Percentiles rank a stretch among this genome's conserved stretches.
phyloP scores from a whole-genome alignment of 2,329 filamentous ascomycete species.

The Diplodia mutila region DNA sequence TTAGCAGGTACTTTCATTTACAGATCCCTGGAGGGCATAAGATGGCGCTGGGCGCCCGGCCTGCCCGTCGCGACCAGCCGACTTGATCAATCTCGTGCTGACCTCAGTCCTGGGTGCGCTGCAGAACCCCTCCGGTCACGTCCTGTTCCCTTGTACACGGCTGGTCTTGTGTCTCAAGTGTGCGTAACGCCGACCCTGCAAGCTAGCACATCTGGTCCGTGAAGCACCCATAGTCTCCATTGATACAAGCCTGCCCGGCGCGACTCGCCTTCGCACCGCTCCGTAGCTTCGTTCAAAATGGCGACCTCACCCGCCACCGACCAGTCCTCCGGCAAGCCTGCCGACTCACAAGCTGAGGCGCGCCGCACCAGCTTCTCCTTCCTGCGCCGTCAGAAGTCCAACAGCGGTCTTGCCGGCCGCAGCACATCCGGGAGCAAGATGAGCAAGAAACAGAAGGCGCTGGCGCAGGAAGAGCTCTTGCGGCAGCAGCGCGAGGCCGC shows the following conservation, averaged over 20 bases:
- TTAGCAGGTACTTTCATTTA: constrained; percentile 21
- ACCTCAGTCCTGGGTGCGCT: constrained; percentile 11
- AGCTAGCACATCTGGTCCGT: constrained; percentile 14
- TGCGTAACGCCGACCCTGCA: constrained; percentile 14
- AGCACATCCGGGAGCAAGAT: constrained; percentile 43
- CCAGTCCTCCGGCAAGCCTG: neutral
- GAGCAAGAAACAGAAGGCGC: constrained; percentile 62
- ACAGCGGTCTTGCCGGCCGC: constrained; percentile 32
- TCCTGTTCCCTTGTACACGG: constrained; percentile 22
- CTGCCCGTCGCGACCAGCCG: neutral
- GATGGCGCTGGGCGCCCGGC: constrained; percentile 5
- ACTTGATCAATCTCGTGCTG: neutral
- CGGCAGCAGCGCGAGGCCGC: constrained; percentile 60
- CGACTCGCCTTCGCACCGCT: constrained; percentile 11
- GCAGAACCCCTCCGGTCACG: constrained; percentile 10
- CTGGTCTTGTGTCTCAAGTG: constrained; percentile 24
- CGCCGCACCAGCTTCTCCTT: constrained; percentile 42
- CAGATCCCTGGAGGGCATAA: constrained; percentile 17
- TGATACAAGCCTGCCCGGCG: constrained; percentile 12
- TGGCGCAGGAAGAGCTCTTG: constrained; percentile 55
- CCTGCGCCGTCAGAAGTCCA: constrained; percentile 41
- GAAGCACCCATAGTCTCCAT: constrained; percentile 20
- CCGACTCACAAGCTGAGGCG: constrained; percentile 7
- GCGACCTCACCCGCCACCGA: constrained; percentile 9
- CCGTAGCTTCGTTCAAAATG: constrained; percentile 8